Conservation (phyloP, 1,284 basidiomycete genomes). For the Ceratobasidium sp. region DNA sequence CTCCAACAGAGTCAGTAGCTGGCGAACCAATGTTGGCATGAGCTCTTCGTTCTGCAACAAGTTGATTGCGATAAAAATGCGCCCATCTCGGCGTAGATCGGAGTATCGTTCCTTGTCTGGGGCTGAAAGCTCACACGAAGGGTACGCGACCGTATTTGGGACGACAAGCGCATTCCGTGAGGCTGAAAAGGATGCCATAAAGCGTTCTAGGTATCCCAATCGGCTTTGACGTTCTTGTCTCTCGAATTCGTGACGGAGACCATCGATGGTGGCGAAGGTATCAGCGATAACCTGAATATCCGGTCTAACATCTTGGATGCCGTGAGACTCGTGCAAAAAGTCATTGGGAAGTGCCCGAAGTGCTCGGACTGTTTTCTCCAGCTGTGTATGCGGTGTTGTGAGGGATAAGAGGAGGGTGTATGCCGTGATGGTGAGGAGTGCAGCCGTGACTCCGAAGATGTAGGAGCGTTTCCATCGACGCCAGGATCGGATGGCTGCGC, state of each 20-base stretch:
- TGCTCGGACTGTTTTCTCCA: slow-evolving; percentile 2
- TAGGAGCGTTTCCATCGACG: slow-evolving; percentile 20
- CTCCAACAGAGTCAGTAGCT: slow-evolving; percentile 49
- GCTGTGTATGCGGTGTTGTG: background rate
- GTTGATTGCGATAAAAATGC: slow-evolving; percentile 41
- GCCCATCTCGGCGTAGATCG: background rate
- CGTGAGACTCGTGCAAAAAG: background rate
- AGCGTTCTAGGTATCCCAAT: background rate
- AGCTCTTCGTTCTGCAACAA: slow-evolving; percentile 48
- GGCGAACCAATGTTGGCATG: slow-evolving; percentile 52
- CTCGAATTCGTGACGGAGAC: slow-evolving; percentile 25
- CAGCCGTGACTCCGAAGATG: slow-evolving; percentile 16
- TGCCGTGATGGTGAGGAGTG: background rate
- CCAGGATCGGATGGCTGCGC: background rate
- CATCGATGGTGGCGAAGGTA: slow-evolving; percentile 9
- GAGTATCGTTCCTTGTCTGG: slow-evolving; percentile 3
- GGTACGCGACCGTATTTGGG: slow-evolving; percentile 1
- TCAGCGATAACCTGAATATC: slow-evolving; percentile 1
- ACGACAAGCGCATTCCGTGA: slow-evolving; percentile 3
- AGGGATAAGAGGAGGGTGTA: slow-evolving; percentile 22
- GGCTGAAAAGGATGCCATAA: background rate
- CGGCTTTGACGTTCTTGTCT: slow-evolving; percentile 15
- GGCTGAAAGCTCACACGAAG: slow-evolving; percentile 13
- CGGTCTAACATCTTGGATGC: background rate
- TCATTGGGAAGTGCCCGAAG: slow-evolving; percentile 28